Percentiles rank a stretch among this genome's conserved stretches.
phyloP scores from a whole-genome alignment of 2,329 filamentous ascomycete species.

The Stylonectria norvegica region DNA sequence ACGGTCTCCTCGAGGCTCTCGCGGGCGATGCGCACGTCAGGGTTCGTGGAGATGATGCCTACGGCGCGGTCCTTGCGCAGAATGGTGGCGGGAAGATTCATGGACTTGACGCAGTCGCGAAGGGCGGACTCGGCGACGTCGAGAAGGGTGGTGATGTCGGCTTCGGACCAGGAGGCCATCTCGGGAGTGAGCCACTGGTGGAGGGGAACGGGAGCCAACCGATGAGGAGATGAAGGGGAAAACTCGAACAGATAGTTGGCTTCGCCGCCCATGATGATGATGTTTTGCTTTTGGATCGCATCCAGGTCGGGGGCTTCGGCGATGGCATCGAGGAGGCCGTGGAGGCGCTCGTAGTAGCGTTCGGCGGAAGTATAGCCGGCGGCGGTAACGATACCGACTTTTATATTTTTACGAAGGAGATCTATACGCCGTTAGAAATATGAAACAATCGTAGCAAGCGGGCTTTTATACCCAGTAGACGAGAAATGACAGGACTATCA shows the following conservation, averaged over 20 bases:
- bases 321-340: constrained; percentile 81
- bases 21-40: constrained; percentile 67
- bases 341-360: constrained; percentile 81
- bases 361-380: constrained; percentile 88
- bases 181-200: constrained; percentile 71
- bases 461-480: constrained; percentile 55
- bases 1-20: constrained; percentile 96
- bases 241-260: constrained; percentile 93
- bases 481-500: constrained; percentile 71
- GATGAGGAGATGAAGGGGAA: constrained; percentile 58
- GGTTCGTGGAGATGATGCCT: constrained; percentile 66
- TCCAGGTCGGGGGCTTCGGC: constrained; percentile 57
- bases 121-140: constrained; percentile 85
- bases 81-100: constrained; percentile 75
- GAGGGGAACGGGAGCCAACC: constrained; percentile 65
- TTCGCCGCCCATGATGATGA: constrained; percentile 93
- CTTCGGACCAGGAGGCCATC: constrained; percentile 73
- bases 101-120: constrained; percentile 72
- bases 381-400: constrained; percentile 92
- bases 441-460: too few relatives aligned
- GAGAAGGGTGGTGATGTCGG: constrained; percentile 75
- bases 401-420: constrained; percentile 73
- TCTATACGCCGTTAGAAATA: constrained; percentile 35
- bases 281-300: constrained; percentile 65
- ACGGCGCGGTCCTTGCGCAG: constrained; percentile 87